Evolutionary conservation across 495 filamentous ascomycete genomes (phyloP), one percentile per base, ranked within the genome.

Genomic region (Aspergillus mulundensis): DNA sequence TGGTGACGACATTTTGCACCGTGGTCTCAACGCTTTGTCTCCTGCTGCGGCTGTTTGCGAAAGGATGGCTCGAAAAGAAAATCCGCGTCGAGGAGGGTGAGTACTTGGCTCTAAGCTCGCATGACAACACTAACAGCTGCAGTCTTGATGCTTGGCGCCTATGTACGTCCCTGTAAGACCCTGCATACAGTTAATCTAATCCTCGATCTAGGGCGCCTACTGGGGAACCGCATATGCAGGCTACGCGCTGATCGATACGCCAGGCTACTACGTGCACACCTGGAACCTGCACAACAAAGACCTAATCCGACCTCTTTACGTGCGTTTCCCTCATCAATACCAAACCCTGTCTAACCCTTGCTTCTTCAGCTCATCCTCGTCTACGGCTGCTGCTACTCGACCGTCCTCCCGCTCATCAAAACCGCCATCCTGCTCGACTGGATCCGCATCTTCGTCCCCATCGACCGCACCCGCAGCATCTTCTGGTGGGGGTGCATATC

Each of bases 391-490:
- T 58, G 47, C 42, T 68, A 65, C 42, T 44, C 46, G 19, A 43
- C 54, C 30, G 56, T 60, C 16, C 56, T 68, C 19, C 52, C 61
- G 15, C 15, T 38, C 15, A 41, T 68, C 32, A 68, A 68, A 46
- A 42, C 52, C 12, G 53, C 50, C 19, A 68, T 68, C 28, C 43
- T 68, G 34, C 19, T 63, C 3, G 65, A 68, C 39, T 65, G 65
- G 65, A 49, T 44, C 28, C 58, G 57, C n/a, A 56, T 68, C 12
- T 68, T 68, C 34, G 49, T 46, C 8, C 58, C 60, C n/a, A 49
- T 49, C 14, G 41, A 30, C 12, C 36, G 44, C n/a, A 36, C 28
- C 1, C 38, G 52, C 25, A 46, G 40, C 20, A 16, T 25, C 23
- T 58, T 58, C 55, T 58, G 55, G 55, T 36, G 24, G 24, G 55